Evolutionary conservation across 148 eudicot species (phyloP), one percentile per base, ranked within the genome.

Genomic region (Diospyros kaki): DNA sequence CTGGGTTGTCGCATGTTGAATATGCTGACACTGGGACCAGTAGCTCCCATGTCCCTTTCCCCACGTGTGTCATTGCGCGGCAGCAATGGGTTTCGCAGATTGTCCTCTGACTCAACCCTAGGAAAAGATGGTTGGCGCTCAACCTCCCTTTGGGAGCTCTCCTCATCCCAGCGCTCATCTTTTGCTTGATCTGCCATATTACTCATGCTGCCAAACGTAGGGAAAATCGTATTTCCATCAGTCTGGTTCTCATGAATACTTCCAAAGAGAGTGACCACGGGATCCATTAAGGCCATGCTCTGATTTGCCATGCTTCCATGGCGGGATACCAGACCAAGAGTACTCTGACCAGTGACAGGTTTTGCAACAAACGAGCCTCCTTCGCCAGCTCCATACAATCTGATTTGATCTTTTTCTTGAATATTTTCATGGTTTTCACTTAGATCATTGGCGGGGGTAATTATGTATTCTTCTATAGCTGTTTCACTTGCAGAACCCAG

Each of bases 291-390:
- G n/a, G 79, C 42, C 62, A 64, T 59, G 76, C 83, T 82, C 52
- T 72, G 87, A 61, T 69, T 80, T 4, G 87, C 88, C 93, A 88
- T 78, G 84, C 93, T 91, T 18, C 93, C 97, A 7, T 84, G 82
- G 58, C 83, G 84, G 2, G 84, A 94, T 59, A 59, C 85, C 69
- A 86, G 67, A 52, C 91, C 92, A 8, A 89, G 87, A 39, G 84
- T 77, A 75, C 94, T 89, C 79, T 88, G 93, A 18, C 94, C 93
- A 1, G 84, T 74, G 13, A 89, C 95, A 3, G 97, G 91, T 77
- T 85, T 91, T 64, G 98, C 97, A 17, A 94, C 69, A 95, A 91
- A 94, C 6, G 93, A 94, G 67, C 81, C 93, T 67, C 97, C 98
- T 58, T 84, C 87, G 71, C 84, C 97, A 5, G 97, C 84, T 7